These are phyloP conservation scores for Eleusine indica DNA, from an alignment of 176 grass and related monocot species.

Conservation along the genomic window DNA sequence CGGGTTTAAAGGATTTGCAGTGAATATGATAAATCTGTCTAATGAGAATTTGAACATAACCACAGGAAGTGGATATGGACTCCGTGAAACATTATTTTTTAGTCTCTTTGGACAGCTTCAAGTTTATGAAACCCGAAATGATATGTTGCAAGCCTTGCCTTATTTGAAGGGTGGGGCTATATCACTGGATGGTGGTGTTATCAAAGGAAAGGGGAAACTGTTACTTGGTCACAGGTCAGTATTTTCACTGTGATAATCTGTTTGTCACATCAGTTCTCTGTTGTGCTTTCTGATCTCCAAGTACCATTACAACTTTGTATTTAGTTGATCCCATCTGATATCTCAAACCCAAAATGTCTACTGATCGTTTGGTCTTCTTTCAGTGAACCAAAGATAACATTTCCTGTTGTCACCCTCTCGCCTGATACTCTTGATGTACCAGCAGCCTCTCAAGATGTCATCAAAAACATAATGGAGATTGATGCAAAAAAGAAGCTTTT, in stretches of 20 bases:
- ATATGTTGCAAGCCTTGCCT: slow-evolving; percentile 35
- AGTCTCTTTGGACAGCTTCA: slow-evolving; percentile 46
- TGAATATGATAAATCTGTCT: slow-evolving; percentile 45
- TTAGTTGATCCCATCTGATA: not conserved
- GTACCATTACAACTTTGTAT: not conserved
- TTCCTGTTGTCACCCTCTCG: not conserved
- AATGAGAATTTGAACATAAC: slow-evolving; percentile 19
- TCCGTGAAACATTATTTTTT: slow-evolving; percentile 52
- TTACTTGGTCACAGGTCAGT: slow-evolving; percentile 42
- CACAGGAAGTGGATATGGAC: slow-evolving; percentile 27
- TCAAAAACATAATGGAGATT: slow-evolving; percentile 2
- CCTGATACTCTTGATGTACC: not conserved
- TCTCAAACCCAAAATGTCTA: not conserved
- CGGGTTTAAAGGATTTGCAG: slow-evolving; percentile 37
- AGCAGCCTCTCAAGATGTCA: not conserved
- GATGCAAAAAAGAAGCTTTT: not conserved
- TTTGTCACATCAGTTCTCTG: not conserved
- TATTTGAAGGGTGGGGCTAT: slow-evolving; percentile 36
- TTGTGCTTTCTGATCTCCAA: not conserved
- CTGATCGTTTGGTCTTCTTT: not conserved
- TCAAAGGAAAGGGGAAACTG: slow-evolving; percentile 39
- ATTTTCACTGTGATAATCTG: not conserved
- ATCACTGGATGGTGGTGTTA: slow-evolving; percentile 49
- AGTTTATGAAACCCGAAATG: slow-evolving; percentile 35
- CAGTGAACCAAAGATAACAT: slow-evolving; percentile 43